These are phyloP conservation scores for Fagopyrum homotropicum DNA, from an alignment of 148 eudicot genomes.

Conservation along the genomic window DNA sequence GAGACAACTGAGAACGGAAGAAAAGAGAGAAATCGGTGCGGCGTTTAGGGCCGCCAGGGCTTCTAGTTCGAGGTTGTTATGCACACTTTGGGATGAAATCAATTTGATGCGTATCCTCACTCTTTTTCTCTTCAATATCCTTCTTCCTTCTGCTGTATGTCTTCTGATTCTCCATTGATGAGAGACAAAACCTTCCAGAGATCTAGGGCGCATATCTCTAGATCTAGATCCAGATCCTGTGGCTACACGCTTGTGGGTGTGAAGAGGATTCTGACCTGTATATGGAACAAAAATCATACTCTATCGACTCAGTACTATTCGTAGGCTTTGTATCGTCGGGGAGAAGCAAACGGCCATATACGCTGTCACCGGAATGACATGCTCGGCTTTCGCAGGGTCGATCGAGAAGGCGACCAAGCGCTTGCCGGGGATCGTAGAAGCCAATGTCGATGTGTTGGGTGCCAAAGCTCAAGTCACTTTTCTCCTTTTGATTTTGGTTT, in stretches of 20 bases:
- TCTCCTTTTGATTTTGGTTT: conserved; percentile 22
- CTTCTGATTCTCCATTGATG: conserved; percentile 25
- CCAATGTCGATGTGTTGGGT: conserved; percentile 63
- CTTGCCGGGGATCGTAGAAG: conserved; percentile 63
- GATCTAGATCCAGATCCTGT: too few species aligned
- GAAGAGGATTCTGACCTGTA: too few species aligned
- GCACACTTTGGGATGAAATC: conserved; percentile 25
- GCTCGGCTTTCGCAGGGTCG: conserved; percentile 79
- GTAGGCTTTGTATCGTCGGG: not conserved
- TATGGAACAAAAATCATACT: too few species aligned
- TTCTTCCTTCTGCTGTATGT: conserved; percentile 7
- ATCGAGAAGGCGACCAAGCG: conserved; percentile 77
- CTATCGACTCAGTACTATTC: too few species aligned
- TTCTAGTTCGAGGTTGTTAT: conserved; percentile 24
- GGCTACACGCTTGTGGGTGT: too few species aligned
- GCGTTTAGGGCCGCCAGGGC: conserved; percentile 19
- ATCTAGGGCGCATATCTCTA: not conserved
- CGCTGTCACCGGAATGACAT: conserved; percentile 69
- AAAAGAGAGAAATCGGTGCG: conserved; percentile 27
- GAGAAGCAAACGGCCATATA: conserved; percentile 26
- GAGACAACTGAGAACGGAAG: conserved; percentile 19
- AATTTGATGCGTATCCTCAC: not conserved
- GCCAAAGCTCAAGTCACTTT: conserved; percentile 60
- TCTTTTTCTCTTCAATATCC: conserved; percentile 10
- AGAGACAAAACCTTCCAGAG: not conserved